A percentile compares a stretch with the other conserved stretches of the same genome.
Conservation (phyloP, 164 flowering plant genomes). For the Magnolia officinalis region DNA sequence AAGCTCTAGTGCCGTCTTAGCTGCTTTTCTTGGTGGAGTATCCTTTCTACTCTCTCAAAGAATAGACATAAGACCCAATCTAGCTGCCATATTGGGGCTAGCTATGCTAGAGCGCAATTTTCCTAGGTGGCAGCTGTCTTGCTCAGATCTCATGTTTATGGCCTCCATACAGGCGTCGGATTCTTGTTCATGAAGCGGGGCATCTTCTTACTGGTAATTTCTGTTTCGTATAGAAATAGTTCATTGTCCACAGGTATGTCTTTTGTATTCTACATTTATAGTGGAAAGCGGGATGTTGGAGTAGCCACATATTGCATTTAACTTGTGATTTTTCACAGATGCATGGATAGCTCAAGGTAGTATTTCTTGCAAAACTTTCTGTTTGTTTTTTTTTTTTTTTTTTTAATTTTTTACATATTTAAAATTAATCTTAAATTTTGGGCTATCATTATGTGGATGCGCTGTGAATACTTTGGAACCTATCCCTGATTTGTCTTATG, state of each 20-base stretch:
- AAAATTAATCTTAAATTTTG: no score
- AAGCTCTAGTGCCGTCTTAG: conserved; percentile 47
- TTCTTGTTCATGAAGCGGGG: conserved; percentile 97
- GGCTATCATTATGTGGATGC: no score
- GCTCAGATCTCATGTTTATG: conserved; percentile 88
- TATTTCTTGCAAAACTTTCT: no score
- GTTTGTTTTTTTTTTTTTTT: no score
- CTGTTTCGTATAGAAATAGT: neutral
- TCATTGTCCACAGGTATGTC: neutral
- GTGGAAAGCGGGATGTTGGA: neutral
- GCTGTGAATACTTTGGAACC: no score
- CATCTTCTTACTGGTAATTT: conserved; percentile 76
- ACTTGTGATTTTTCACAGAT: neutral
- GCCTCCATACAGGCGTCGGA: conserved; percentile 88
- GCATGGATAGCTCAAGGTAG: neutral
- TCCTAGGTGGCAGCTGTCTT: conserved; percentile 85
- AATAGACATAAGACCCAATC: conserved; percentile 83
- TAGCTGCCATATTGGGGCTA: conserved; percentile 68
- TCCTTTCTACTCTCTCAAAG: conserved; percentile 71
- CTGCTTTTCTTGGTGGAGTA: conserved; percentile 64
- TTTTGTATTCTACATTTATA: neutral
- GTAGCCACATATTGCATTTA: neutral
- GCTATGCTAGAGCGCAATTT: conserved; percentile 65
- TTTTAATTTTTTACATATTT: no score
- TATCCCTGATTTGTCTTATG: no score